Evolutionary conservation across 768 basidiomycete genomes (phyloP).

Genomic region (Leccinum variicolor): DNA sequence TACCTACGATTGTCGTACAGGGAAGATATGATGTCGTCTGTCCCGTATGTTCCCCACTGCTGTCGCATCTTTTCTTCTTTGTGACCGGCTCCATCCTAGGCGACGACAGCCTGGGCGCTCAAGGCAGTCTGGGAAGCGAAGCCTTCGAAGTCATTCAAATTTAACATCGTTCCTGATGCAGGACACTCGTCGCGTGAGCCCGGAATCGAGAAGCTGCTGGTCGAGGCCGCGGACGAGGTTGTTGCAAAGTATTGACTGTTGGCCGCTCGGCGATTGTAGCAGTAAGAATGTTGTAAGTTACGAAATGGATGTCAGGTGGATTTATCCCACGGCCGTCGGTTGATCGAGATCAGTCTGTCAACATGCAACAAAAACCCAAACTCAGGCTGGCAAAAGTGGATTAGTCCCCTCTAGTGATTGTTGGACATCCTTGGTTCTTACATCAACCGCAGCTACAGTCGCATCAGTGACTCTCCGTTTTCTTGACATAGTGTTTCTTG

Average conservation of each 20-base stretch:
- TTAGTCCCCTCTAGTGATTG: background rate
- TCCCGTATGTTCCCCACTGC: constrained; percentile 48
- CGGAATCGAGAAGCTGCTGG: constrained; percentile 64
- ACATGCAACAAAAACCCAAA: background rate
- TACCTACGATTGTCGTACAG: constrained; percentile 79
- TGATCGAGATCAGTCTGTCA: background rate
- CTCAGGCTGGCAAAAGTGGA: background rate
- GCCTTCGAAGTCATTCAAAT: constrained; percentile 31
- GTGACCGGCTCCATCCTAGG: constrained; percentile 36
- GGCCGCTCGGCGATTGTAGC: background rate
- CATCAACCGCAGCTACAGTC: background rate
- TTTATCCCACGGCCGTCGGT: background rate
- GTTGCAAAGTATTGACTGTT: constrained; percentile 20
- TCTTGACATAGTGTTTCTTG: constrained; percentile 6
- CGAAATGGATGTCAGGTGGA: background rate
- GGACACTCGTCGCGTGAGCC: constrained; percentile 82
- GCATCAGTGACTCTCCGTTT: background rate
- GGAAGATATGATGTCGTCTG: constrained; percentile 90
- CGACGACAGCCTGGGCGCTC: constrained; percentile 75
- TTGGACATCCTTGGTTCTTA: constrained; percentile 5
- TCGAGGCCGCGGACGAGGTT: constrained; percentile 48
- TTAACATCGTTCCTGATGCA: constrained; percentile 79
- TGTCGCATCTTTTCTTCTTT: background rate
- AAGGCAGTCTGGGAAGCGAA: constrained; percentile 83
- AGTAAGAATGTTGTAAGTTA: background rate